Evolutionary conservation across 2,329 filamentous ascomycete genomes (phyloP).

Genomic region (Pezizomycotina sp.): DNA sequence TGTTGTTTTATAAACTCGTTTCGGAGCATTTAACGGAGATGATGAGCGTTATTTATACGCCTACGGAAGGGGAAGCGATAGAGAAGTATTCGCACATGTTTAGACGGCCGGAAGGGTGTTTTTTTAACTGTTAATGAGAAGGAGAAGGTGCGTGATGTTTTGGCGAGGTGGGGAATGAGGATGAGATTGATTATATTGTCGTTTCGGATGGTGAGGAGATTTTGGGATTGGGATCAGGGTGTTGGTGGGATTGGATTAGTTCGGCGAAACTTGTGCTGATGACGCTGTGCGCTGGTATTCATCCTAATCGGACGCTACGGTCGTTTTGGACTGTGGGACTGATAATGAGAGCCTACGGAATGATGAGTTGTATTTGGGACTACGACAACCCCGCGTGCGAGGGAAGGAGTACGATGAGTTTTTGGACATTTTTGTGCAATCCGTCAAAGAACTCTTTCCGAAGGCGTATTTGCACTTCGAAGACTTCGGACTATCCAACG

Average conservation of each 20-base stretch:
- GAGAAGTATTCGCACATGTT: constrained; percentile 68
- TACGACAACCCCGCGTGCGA: constrained; percentile 47
- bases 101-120: constrained; percentile 62
- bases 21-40: constrained; percentile 69
- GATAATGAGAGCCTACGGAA: constrained; percentile 59
- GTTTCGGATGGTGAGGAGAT: constrained; percentile 45
- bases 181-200: constrained; percentile 55
- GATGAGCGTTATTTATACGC: constrained; percentile 82
- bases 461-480: constrained; percentile 78
- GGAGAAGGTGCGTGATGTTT: constrained; percentile 15
- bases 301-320: constrained; percentile 42
- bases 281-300: constrained; percentile 59
- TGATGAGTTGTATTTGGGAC: constrained; percentile 64
- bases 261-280: constrained; percentile 69
- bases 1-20: constrained; percentile 66
- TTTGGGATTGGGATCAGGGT: constrained; percentile 82
- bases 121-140: constrained; percentile 38
- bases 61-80: constrained; percentile 78
- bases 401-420: constrained; percentile 53
- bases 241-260: constrained; percentile 67
- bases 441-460: constrained; percentile 53
- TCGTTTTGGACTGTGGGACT: constrained; percentile 74
- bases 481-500: constrained; percentile 67
- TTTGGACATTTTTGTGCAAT: constrained; percentile 55
- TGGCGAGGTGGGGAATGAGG: constrained; percentile 19